Percentiles rank a stretch among this genome's conserved stretches.
phyloP scores from a whole-genome alignment of 2,329 filamentous ascomycete species.

The Massarina eburnea region DNA sequence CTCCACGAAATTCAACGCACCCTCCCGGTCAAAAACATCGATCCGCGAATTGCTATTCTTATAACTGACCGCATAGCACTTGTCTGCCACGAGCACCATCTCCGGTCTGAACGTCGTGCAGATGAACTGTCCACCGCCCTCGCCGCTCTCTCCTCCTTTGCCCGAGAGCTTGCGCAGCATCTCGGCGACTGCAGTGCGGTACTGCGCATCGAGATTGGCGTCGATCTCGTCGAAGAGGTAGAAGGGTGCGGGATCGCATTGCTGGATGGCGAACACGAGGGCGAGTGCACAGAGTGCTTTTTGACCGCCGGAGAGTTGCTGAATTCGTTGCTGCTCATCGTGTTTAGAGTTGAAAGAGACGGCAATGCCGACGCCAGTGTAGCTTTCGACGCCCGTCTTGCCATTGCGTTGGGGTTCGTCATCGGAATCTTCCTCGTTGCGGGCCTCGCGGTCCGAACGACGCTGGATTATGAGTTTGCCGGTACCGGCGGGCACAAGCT shows the following conservation, averaged over 20 bases:
- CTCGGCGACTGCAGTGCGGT: conserved; percentile 90
- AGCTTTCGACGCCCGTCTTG: conserved; percentile 74
- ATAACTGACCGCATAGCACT: conserved; percentile 96
- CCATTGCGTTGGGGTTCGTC: conserved; percentile 24
- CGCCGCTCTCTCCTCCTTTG: conserved; percentile 43
- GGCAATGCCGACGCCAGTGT: conserved; percentile 92
- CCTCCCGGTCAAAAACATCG: conserved; percentile 82
- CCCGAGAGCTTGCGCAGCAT: conserved; percentile 67
- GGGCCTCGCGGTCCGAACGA: conserved; percentile 74
- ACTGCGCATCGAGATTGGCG: conserved; percentile 96
- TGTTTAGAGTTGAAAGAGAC: conserved; percentile 99
- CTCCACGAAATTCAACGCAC: conserved; percentile 91
- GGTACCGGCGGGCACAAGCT: conserved; percentile 89
- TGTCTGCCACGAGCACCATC: conserved; percentile 92
- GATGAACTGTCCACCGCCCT: conserved; percentile 77
- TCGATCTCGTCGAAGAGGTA: conserved; percentile 99
- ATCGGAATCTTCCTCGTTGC: conserved; percentile 52
- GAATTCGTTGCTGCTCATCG: conserved; percentile 96
- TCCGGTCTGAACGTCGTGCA: conserved; percentile 98
- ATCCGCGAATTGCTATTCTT: conserved; percentile 90
- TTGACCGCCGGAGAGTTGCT: conserved; percentile 94
- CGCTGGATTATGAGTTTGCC: conserved; percentile 92
- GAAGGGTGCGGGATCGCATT: conserved; percentile 95
- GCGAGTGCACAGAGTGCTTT: conserved; percentile 98
- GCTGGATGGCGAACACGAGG: conserved; percentile 97